phyloP scores from a whole-genome alignment of 2,329 filamentous ascomycete species.

The Penicillium sp. region DNA sequence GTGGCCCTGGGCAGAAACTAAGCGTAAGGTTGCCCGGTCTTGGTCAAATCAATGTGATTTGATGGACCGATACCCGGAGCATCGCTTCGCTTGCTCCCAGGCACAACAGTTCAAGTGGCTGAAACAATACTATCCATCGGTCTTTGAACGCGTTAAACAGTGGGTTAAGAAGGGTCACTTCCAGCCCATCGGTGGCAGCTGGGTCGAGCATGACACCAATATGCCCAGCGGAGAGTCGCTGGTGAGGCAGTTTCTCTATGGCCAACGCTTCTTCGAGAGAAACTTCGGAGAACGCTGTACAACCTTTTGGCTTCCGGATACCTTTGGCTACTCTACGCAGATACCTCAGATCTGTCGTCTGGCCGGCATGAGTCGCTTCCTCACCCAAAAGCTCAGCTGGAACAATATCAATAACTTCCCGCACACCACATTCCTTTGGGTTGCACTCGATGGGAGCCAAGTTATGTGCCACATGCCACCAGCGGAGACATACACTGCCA shows the following conservation, averaged over 20 bases:
- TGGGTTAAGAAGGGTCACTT: constrained; percentile 88
- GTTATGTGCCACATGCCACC: constrained; percentile 97
- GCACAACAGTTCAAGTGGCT: constrained; percentile 99
- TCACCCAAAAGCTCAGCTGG: constrained; percentile 98
- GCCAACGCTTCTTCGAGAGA: constrained; percentile 87
- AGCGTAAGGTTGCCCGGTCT: constrained; percentile 86
- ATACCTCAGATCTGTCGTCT: constrained; percentile 86
- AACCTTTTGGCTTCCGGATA: constrained; percentile 97
- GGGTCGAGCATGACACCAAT: constrained; percentile 98
- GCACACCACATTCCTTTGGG: constrained; percentile 98
- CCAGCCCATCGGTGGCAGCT: constrained; percentile 91
- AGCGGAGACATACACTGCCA: constrained; percentile 86
- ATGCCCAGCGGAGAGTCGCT: constrained; percentile 91
- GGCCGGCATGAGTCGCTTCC: constrained; percentile 91
- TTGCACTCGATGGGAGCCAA: constrained; percentile 86
- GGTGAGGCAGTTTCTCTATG: constrained; percentile 87
- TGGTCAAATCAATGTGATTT: constrained; percentile 96
- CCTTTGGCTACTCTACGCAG: constrained; percentile 93
- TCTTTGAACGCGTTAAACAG: constrained; percentile 79
- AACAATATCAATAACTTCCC: constrained; percentile 99
- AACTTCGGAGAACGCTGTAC: constrained; percentile 79
- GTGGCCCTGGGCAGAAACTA: constrained; percentile 97
- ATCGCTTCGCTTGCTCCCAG: constrained; percentile 84
- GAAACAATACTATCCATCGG: constrained; percentile 75
- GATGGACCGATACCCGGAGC: constrained; percentile 89